phyloP scores from a whole-genome alignment of 2,329 filamentous ascomycete genomes.

The Colletotrichum filicis region DNA sequence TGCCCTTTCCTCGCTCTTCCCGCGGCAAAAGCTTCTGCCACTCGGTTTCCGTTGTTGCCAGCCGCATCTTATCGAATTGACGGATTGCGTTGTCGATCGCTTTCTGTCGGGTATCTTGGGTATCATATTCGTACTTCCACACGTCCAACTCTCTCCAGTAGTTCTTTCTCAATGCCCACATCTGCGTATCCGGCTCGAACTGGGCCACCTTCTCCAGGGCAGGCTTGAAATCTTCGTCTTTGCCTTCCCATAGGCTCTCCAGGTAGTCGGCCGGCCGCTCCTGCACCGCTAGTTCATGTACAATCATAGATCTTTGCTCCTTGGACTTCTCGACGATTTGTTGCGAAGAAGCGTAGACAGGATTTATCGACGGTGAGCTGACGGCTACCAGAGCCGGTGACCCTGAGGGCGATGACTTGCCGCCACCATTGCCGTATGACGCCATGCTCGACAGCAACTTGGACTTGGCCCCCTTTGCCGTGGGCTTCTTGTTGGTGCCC shows the following conservation, averaged over 20 bases:
- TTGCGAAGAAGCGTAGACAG: constrained; percentile 61
- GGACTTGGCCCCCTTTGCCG: constrained; percentile 51
- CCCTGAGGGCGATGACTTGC: constrained; percentile 55
- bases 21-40: constrained; percentile 71
- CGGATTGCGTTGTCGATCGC: constrained; percentile 71
- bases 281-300: constrained; percentile 69
- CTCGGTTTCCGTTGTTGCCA: constrained; percentile 65
- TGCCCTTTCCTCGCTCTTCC: constrained; percentile 69
- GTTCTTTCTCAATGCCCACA: constrained; percentile 66
- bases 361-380: constrained; percentile 63
- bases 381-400: constrained; percentile 67
- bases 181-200: constrained; percentile 57
- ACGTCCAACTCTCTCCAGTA: constrained; percentile 74
- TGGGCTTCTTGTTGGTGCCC: constrained; percentile 42
- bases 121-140: constrained; percentile 69
- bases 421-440: constrained; percentile 44
- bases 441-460: constrained; percentile 54
- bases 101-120: constrained; percentile 64
- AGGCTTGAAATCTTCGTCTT: constrained; percentile 63
- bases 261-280: constrained; percentile 63
- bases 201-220: constrained; percentile 70
- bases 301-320: constrained; percentile 62
- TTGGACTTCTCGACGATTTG: constrained; percentile 64
- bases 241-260: constrained; percentile 60
- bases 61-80: constrained; percentile 68